A percentile compares a stretch with the other conserved stretches of the same genome.
phyloP scores from a whole-genome alignment of 805 yeast species.

The Pichia sporocuriosa region DNA sequence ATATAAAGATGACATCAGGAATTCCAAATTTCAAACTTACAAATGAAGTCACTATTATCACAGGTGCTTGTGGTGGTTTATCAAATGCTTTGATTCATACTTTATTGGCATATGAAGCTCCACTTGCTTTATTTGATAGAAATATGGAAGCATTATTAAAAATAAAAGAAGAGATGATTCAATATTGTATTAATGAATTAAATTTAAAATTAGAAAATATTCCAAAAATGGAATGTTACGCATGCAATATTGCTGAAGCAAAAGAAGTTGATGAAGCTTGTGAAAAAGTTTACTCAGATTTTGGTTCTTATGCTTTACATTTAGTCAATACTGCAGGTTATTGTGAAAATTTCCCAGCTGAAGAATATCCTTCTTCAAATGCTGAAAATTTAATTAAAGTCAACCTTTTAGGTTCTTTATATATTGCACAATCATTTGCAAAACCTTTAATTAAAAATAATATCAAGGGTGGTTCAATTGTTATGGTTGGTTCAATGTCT shows the following conservation, averaged over 20 bases:
- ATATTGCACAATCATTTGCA: conserved; percentile 69
- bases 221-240: conserved; percentile 53
- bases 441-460: conserved; percentile 53
- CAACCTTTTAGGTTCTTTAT: conserved; percentile 67
- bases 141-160: conserved; percentile 51
- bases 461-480: conserved; percentile 51
- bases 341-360: conserved; percentile 74
- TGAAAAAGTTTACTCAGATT: conserved; percentile 47
- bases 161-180: conserved; percentile 42
- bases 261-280: conserved; percentile 51
- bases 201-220: conserved; percentile 22
- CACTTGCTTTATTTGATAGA: conserved; percentile 65
- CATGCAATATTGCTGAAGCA: conserved; percentile 67
- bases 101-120: conserved; percentile 69
- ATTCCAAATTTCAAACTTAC: conserved; percentile 63
- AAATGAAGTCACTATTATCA: conserved; percentile 63
- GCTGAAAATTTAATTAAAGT: conserved; percentile 66
- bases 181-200: conserved; percentile 25
- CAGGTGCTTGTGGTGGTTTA: conserved; percentile 81
- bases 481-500: conserved; percentile 73
- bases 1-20: conserved; percentile 15
- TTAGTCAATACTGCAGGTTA: conserved; percentile 79
- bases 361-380: conserved; percentile 64
- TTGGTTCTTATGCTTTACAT: conserved; percentile 55
- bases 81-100: conserved; percentile 61